These are phyloP conservation scores for Bothriochloa decipiens DNA, from an alignment of 176 grass and related monocot species.

Conservation along the genomic window DNA sequence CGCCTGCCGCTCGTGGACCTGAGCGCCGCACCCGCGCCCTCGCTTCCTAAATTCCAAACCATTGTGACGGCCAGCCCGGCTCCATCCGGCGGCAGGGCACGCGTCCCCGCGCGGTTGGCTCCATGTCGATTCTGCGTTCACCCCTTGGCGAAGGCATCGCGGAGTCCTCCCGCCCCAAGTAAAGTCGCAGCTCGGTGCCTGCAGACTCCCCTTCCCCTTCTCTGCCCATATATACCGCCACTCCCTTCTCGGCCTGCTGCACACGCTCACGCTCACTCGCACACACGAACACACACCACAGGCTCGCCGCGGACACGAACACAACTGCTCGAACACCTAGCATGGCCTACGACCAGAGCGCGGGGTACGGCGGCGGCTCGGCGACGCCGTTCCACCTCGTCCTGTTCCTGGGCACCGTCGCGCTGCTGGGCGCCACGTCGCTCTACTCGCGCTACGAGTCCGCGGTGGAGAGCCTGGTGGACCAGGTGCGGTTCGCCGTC, in stretches of 20 bases:
- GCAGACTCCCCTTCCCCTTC: not conserved
- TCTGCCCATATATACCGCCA: slow-evolving; percentile 44
- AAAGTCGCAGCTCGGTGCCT: slow-evolving; percentile 43
- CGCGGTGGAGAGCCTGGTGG: slow-evolving; percentile 58
- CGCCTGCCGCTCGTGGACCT: not conserved
- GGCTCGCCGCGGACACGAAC: not conserved
- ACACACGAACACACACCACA: not conserved
- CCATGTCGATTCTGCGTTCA: slow-evolving; percentile 26
- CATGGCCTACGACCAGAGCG: slow-evolving; percentile 53
- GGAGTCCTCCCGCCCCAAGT: slow-evolving; percentile 72
- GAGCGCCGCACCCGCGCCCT: no score
- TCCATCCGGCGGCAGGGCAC: slow-evolving; percentile 46
- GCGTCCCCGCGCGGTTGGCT: slow-evolving; percentile 35
- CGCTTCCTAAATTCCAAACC: not conserved
- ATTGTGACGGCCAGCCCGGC: not conserved
- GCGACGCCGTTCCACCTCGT: slow-evolving; percentile 60
- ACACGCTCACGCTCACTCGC: not conserved
- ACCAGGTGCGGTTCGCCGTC: slow-evolving; percentile 59
- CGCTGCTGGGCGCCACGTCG: slow-evolving; percentile 58
- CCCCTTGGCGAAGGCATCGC: slow-evolving; percentile 37
- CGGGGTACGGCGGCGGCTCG: slow-evolving; percentile 39
- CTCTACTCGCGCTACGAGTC: slow-evolving; percentile 79
- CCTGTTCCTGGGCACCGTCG: slow-evolving; percentile 73
- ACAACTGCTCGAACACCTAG: not conserved
- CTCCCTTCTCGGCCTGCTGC: not conserved